Percentiles rank a stretch among this genome's conserved stretches.
Conservation (phyloP, 2,329 filamentous ascomycete species). For the Trichoderma hamatum region DNA sequence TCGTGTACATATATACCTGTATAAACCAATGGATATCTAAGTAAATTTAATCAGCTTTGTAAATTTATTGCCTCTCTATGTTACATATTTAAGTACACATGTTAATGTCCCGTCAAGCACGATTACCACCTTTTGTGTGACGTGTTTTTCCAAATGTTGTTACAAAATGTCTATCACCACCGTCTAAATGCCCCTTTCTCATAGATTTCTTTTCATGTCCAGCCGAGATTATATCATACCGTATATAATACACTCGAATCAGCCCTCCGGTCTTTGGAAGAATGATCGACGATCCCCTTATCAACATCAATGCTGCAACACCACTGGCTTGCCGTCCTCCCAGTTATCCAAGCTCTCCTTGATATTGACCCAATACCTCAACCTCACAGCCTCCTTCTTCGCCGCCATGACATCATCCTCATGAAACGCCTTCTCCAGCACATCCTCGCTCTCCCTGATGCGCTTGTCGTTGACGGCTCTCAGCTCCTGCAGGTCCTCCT, state of each 20-base stretch:
- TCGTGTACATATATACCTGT: neutral
- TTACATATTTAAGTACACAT: neutral
- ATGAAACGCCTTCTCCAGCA: constrained; percentile 67
- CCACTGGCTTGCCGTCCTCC: constrained; percentile 72
- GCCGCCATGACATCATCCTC: constrained; percentile 67
- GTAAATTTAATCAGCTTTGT: neutral
- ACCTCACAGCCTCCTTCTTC: constrained; percentile 69
- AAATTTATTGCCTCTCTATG: neutral
- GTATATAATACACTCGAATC: neutral
- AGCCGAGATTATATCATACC: neutral
- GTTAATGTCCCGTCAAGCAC: neutral
- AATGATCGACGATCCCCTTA: neutral
- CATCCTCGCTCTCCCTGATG: constrained; percentile 64
- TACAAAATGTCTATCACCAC: neutral
- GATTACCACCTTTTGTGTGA: neutral
- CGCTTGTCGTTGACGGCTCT: constrained; percentile 68
- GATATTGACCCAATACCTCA: constrained; percentile 92
- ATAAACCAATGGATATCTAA: neutral
- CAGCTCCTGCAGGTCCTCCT: constrained; percentile 65
- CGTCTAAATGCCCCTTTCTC: neutral
- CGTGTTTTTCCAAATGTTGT: neutral
- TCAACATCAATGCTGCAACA: constrained; percentile 52
- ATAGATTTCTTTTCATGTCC: neutral
- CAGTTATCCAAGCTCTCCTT: constrained; percentile 78
- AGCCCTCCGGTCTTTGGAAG: neutral